Percentiles rank a stretch among this genome's conserved stretches.
Evolutionary conservation across 2,329 filamentous ascomycete species (phyloP).

Genomic region (Colletotrichum coccodes): DNA sequence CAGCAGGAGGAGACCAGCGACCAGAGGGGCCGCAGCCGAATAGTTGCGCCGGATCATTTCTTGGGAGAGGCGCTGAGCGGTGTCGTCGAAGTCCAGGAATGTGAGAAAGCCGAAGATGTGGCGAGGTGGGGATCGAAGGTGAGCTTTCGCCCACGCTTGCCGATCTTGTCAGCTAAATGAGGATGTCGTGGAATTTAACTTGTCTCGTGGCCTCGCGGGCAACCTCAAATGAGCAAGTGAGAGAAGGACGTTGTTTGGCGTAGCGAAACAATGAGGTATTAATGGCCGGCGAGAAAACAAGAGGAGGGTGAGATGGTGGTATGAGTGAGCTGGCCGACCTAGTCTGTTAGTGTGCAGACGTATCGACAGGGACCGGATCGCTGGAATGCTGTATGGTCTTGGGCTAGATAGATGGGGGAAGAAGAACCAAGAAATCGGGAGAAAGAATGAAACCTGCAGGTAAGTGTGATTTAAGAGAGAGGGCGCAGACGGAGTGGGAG

Average conservation of each 20-base stretch:
- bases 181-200: neutral
- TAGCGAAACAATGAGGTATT: conserved; percentile 25
- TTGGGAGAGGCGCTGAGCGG: conserved; percentile 35
- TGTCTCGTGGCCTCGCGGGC: conserved; percentile 8
- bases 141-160: conserved; percentile 5
- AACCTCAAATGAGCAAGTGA: neutral
- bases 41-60: conserved; percentile 22
- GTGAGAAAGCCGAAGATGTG: conserved; percentile 11
- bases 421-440: conserved; percentile 19
- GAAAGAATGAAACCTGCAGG: conserved; percentile 22
- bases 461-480: conserved; percentile 30
- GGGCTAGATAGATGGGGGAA: conserved; percentile 3
- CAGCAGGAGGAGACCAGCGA: conserved; percentile 49
- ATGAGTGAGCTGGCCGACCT: conserved; percentile 23
- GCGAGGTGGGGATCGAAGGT: neutral
- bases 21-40: conserved; percentile 22
- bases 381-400: conserved; percentile 11
- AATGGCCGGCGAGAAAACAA: neutral
- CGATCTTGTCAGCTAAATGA: neutral
- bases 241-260: conserved; percentile 14
- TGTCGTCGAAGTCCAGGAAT: conserved; percentile 45
- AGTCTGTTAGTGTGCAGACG: conserved; percentile 30
- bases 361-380: conserved; percentile 1
- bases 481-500: conserved; percentile 4
- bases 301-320: neutral